These are phyloP conservation scores for Schoenoplectus triqueter DNA, from an alignment of 202 grass and related monocot species.

Conservation along the genomic window DNA sequence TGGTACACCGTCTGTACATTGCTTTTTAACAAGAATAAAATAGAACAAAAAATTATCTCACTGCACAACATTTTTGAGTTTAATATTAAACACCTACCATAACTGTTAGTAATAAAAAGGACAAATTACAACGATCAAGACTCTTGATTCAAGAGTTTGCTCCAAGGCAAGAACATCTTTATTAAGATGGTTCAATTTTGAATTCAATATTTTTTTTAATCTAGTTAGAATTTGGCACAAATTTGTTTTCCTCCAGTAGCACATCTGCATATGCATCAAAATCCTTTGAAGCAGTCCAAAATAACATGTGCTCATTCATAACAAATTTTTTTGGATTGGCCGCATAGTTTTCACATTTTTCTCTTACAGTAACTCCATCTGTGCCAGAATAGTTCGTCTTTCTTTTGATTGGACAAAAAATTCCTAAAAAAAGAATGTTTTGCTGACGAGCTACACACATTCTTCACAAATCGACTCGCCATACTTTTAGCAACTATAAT, in stretches of 20 bases:
- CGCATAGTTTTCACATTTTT: no score
- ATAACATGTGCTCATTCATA: background rate
- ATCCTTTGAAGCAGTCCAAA: background rate
- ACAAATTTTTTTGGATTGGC: background rate
- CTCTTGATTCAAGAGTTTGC: background rate
- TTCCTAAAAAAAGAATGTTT: background rate
- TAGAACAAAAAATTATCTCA: conserved; percentile 3
- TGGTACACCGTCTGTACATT: background rate
- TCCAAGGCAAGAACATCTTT: background rate
- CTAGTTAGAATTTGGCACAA: background rate
- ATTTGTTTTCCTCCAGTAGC: background rate
- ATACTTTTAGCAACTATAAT: background rate
- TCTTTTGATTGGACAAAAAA: background rate
- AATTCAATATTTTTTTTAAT: background rate
- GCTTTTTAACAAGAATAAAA: background rate
- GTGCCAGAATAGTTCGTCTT: background rate
- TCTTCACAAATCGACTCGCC: background rate
- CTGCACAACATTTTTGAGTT: no score
- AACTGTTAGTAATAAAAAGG: background rate
- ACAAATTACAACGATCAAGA: background rate
- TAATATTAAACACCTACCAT: background rate
- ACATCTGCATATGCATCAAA: background rate
- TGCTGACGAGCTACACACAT: background rate
- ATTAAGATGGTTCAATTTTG: background rate
- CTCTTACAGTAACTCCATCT: no score